Evolutionary conservation across 805 yeast species (phyloP), one percentile per base, ranked within the genome.

Genomic region (Naumovozyma dairenensis): DNA sequence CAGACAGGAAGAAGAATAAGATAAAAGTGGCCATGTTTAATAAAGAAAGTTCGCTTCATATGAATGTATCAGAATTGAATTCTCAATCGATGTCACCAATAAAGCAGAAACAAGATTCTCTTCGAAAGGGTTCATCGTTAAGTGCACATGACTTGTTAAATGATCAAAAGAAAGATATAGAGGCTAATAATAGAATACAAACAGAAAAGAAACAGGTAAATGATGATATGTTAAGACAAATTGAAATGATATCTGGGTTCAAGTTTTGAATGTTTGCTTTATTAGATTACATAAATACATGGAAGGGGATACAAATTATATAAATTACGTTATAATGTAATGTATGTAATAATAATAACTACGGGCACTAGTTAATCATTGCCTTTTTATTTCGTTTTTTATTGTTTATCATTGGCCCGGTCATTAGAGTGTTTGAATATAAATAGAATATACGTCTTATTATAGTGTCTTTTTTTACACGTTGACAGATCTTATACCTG

Each of bases 401-500:
- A n/a, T n/a, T n/a, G n/a, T n/a, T n/a, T n/a, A n/a, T n/a, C n/a
- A n/a, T n/a, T n/a, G n/a, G n/a, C n/a, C n/a, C n/a, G n/a, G n/a
- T n/a, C n/a, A n/a, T n/a, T n/a, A n/a, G n/a, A n/a, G n/a, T n/a
- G n/a, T n/a, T n/a, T n/a, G n/a, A n/a, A n/a, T n/a, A n/a, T n/a
- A n/a, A 26, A 16, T 7, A 16, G 8, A 18, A 12, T 13, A 16
- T 6, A 15, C 29, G 16, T 15, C 9, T 25, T 12, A 9, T 12
- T 25, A 25, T n/a, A 10, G 13, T 15, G 15, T 15, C 9, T 28
- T 29, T 15, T 22, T 34, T 59, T 61, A 81, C 39, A 84, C 83
- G 54, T 75, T 76, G 38, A 78, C 74, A 33, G 76, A 66, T 70
- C 94, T 78, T 43, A 79, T 58, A 36, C 94, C 94, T 42, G 80